phyloP scores from a whole-genome alignment of 1,284 basidiomycete species.

The Volvariella volvacea region DNA sequence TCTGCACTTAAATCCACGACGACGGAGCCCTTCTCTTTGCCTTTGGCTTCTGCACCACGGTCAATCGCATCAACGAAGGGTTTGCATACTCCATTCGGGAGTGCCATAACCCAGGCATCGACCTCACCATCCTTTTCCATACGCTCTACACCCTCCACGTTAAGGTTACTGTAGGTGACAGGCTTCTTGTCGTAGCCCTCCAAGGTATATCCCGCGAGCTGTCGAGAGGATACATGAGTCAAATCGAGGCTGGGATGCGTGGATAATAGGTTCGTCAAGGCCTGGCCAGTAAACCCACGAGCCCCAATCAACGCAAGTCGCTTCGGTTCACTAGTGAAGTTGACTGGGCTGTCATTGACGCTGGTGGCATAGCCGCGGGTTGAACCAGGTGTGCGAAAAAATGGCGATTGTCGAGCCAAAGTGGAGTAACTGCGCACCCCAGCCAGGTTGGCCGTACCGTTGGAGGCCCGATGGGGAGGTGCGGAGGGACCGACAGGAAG shows the following conservation, averaged over 20 bases:
- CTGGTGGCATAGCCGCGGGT: constrained; percentile 61
- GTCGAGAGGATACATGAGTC: constrained; percentile 93
- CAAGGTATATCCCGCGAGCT: constrained; percentile 81
- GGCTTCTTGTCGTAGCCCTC: constrained; percentile 75
- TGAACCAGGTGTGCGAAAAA: constrained; percentile 32
- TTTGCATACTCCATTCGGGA: constrained; percentile 96
- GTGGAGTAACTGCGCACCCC: constrained; percentile 68
- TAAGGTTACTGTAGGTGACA: constrained; percentile 79
- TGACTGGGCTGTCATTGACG: constrained; percentile 22
- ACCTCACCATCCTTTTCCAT: constrained; percentile 88
- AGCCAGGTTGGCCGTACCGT: constrained; percentile 20
- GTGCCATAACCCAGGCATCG: constrained; percentile 96
- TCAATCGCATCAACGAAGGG: constrained; percentile 97
- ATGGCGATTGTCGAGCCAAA: constrained; percentile 34
- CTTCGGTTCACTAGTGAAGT: constrained; percentile 61
- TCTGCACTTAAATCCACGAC: constrained; percentile 94
- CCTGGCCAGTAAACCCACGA: constrained; percentile 93
- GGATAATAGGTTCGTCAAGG: constrained; percentile 81
- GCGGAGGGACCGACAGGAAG: constrained; percentile 86
- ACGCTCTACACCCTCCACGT: constrained; percentile 67
- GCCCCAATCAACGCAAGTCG: constrained; percentile 95
- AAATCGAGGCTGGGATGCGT: constrained; percentile 84
- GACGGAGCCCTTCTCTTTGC: constrained; percentile 53
- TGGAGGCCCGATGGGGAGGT: constrained; percentile 47
- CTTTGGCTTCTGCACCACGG: constrained; percentile 52